Conservation (phyloP, 2,329 filamentous ascomycete genomes). For the Coniochaeta sp. region DNA sequence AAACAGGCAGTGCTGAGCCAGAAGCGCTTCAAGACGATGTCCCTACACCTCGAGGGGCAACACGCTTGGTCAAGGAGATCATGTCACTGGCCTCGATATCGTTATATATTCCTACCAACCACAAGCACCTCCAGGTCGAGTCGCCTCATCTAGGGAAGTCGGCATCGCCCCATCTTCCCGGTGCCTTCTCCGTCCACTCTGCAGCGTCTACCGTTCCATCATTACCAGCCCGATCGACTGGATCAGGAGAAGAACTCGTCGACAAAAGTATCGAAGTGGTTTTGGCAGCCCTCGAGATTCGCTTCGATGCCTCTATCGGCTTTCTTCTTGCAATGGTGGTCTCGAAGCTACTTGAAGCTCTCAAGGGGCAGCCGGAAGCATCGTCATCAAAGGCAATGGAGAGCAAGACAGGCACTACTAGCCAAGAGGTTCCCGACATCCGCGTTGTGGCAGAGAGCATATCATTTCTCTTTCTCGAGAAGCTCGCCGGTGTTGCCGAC, state of each 20-base stretch:
- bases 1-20: slow-evolving; percentile 11
- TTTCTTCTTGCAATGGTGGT: slow-evolving; percentile 47
- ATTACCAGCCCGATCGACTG: slow-evolving; percentile 12
- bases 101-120: slow-evolving; percentile 45
- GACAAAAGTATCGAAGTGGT: slow-evolving; percentile 39
- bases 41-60: slow-evolving; percentile 44
- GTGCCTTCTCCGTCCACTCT: slow-evolving; percentile 50
- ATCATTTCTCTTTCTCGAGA: slow-evolving; percentile 49
- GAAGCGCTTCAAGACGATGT: slow-evolving; percentile 28
- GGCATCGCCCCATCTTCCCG: slow-evolving; percentile 47
- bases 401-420: slow-evolving; percentile 4
- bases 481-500: slow-evolving; percentile 44
- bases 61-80: slow-evolving; percentile 49
- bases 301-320: slow-evolving; percentile 50
- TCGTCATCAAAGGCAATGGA: slow-evolving; percentile 9
- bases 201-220: slow-evolving; percentile 18
- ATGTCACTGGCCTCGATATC: slow-evolving; percentile 43
- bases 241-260: slow-evolving; percentile 5
- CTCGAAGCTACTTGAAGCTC: slow-evolving; percentile 38
- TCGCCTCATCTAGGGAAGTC: slow-evolving; percentile 25
- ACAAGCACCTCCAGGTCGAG: slow-evolving; percentile 34
- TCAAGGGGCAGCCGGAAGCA: slow-evolving; percentile 23
- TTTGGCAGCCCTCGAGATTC: slow-evolving; percentile 43
- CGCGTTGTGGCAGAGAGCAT: slow-evolving; percentile 41
- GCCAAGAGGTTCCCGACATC: slow-evolving; percentile 27